phyloP scores from a whole-genome alignment of 371 early-diverging fungal species.

The Fennellomyces sp. region DNA sequence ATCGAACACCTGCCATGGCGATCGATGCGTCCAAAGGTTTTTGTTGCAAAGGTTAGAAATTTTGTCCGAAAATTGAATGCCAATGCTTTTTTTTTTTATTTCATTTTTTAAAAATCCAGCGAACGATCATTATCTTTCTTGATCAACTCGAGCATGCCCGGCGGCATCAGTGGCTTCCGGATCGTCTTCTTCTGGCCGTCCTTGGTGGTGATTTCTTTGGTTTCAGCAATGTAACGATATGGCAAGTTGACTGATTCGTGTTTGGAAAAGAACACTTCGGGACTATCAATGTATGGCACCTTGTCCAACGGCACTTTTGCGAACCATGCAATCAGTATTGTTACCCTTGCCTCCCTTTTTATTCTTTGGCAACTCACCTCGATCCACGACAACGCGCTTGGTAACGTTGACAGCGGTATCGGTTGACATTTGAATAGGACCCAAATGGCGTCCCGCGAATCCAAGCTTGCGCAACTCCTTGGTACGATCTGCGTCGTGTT shows the following conservation, averaged over 20 bases:
- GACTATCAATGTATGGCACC: conserved; percentile 74
- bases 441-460: conserved; percentile 79
- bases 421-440: conserved; percentile 79
- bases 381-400: conserved; percentile 59
- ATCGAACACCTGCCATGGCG: conserved; percentile 10
- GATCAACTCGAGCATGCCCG: conserved; percentile 77
- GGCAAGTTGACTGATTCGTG: conserved; percentile 80
- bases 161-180: conserved; percentile 73
- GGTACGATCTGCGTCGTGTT: conserved; percentile 64
- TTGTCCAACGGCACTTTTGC: conserved; percentile 59
- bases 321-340: not conserved
- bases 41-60: not conserved
- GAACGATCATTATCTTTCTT: conserved; percentile 73
- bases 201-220: conserved; percentile 45
- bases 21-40: no score
- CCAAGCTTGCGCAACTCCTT: conserved; percentile 72
- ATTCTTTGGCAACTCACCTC: conserved; percentile 32
- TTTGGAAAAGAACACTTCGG: conserved; percentile 71
- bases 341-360: not conserved
- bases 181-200: conserved; percentile 51
- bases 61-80: no score
- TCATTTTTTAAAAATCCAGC: conserved; percentile 50
- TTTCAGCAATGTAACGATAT: conserved; percentile 64
- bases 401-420: conserved; percentile 71
- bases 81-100: no score